Base-by-base conservation (phyloP, 495 filamentous ascomycete genomes). In the Hyphodiscus hymeniophilus region DNA sequence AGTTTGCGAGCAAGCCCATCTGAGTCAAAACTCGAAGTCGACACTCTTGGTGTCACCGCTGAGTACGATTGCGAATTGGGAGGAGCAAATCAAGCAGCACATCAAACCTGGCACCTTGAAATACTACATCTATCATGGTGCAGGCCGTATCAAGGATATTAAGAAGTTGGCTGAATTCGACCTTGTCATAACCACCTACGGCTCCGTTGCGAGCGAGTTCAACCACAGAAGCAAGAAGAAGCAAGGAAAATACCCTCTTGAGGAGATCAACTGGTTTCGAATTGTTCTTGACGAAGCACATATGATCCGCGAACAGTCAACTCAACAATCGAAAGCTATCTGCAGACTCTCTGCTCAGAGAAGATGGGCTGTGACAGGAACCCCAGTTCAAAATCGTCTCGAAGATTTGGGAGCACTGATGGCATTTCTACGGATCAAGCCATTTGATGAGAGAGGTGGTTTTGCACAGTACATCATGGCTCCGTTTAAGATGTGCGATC, bases 211-310 rank as follows among this genome's bases (percentile, higher is more conserved):
- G 4, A 86, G 81, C 40, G 92, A 97, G 56, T 75, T 84, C 18
- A 72, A 68, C 28, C 66, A 75, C 8, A 73, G 80, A 16, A 71
- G 72, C 31, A 78, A 79, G 42, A 67, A 70, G 32, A 82, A 77
- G 54, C 62, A 68, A 13, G 77, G 76, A 0, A 55, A 61, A 8
- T 87, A 78, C 47, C 85, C 89, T 0, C 64, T 97, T 31, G 76
- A 79, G 28, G 70, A 80, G 52, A 82, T 90, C 52, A 84, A 85
- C 50, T 94, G 91, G 84, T 97, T 97, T 60, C 84, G 92, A 7
- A 89, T 98, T 45, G 91, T 95, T 0, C 75, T 98, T 21, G 92
- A 98, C 58, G 92, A 98, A 65, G 92, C 90, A 12, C 92, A 98
- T 66, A 84, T 81, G 58, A 96, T 98, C 54, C 82, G 92, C 8